Evolutionary conservation across 495 filamentous ascomycete species (phyloP).

Genomic region (Lepidopterella palustris): DNA sequence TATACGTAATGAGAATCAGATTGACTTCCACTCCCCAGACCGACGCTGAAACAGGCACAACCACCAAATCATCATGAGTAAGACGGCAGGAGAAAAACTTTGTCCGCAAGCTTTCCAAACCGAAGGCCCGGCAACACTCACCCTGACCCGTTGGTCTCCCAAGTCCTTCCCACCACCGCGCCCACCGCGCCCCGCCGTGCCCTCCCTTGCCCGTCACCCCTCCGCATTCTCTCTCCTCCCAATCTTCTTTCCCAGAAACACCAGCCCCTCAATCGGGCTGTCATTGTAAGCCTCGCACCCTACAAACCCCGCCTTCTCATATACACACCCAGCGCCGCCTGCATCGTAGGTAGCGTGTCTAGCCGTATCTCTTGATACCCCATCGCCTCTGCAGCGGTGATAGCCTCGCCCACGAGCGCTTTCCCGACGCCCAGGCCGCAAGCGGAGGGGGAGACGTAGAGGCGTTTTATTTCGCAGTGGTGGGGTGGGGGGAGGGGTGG

Average conservation of each 20-base stretch:
- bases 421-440: constrained; percentile 47
- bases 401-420: constrained; percentile 40
- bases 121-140: no score
- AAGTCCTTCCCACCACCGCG: no score
- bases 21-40: no score
- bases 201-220: no score
- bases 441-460: constrained; percentile 45
- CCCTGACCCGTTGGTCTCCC: no score
- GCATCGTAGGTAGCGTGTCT: constrained; percentile 52
- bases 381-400: constrained; percentile 40
- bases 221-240: background rate
- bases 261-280: constrained; percentile 47
- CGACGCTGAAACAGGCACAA: no score
- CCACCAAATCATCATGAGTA: no score
- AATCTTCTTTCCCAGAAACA: constrained; percentile 30
- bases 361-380: constrained; percentile 51
- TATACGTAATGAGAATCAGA: no score
- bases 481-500: no score
- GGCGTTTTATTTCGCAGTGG: constrained; percentile 57
- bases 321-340: constrained; percentile 44
- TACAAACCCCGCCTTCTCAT: constrained; percentile 48
- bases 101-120: no score
- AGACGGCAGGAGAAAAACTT: no score
- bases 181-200: no score
- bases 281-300: constrained; percentile 50